These are phyloP conservation scores for Graphilbum fragrans DNA, from an alignment of 2,329 filamentous ascomycete genomes.

Conservation along the genomic window DNA sequence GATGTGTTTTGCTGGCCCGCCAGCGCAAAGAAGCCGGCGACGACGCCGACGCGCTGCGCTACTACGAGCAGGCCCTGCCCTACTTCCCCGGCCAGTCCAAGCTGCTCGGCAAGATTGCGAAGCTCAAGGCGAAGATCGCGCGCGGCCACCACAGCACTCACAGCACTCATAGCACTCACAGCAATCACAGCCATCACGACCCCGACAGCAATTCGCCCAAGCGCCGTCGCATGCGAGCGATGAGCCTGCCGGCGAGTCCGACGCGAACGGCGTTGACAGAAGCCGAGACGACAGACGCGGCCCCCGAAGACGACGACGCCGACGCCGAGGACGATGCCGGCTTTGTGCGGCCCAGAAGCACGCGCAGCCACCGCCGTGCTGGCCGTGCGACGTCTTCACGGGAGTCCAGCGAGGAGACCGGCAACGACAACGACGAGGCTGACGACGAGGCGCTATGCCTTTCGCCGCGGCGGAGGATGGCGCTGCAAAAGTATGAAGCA, in stretches of 20 bases:
- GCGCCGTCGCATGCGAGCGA: too few species aligned
- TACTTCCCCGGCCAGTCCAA: constrained; percentile 82
- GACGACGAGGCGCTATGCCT: too few species aligned
- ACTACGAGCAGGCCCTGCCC: constrained; percentile 75
- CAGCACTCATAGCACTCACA: too few species aligned
- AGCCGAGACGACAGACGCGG: constrained; percentile 22
- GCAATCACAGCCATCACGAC: too few species aligned
- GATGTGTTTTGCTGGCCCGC: constrained; percentile 79
- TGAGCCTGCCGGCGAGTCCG: constrained; percentile 5
- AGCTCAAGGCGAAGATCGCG: constrained; percentile 41
- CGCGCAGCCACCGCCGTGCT: not conserved
- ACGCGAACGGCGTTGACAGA: constrained; percentile 1
- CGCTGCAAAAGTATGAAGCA: too few species aligned
- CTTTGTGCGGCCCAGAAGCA: constrained; percentile 10
- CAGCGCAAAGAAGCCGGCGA: constrained; percentile 81
- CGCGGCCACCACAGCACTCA: not conserved
- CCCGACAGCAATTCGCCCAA: too few species aligned
- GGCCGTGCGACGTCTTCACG: too few species aligned
- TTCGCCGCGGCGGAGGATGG: too few species aligned
- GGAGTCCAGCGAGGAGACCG: too few species aligned
- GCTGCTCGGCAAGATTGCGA: constrained; percentile 56
- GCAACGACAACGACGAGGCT: too few species aligned
- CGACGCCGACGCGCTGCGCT: constrained; percentile 62
- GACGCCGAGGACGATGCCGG: constrained; percentile 26
- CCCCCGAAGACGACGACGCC: constrained; percentile 28